Percentiles rank a stretch among this genome's conserved stretches.
Evolutionary conservation across 2,329 filamentous ascomycete genomes (phyloP).

Genomic region (Colletotrichum musae): DNA sequence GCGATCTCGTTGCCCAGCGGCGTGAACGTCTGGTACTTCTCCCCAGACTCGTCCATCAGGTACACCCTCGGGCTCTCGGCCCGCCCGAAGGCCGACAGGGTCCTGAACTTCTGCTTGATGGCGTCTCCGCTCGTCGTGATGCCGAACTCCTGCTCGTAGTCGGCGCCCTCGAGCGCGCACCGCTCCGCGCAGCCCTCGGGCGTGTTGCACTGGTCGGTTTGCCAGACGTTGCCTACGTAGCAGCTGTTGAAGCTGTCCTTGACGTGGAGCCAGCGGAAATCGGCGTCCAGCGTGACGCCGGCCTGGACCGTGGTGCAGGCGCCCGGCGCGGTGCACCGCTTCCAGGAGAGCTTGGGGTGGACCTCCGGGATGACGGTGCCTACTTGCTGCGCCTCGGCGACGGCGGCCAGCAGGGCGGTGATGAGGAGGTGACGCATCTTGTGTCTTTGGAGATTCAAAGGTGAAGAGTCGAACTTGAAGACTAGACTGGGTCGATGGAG

Average conservation of each 20-base stretch:
- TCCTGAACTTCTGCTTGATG: conserved; percentile 66
- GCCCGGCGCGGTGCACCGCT: conserved; percentile 14
- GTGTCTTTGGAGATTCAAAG: not conserved
- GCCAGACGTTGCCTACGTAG: conserved; percentile 61
- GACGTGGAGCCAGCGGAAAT: conserved; percentile 30
- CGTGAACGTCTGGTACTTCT: conserved; percentile 72
- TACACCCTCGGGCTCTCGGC: conserved; percentile 68
- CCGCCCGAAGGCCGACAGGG: conserved; percentile 57
- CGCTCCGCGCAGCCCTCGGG: conserved; percentile 58
- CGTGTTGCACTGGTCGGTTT: conserved; percentile 53
- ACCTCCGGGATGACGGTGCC: conserved; percentile 16
- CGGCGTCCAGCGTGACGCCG: conserved; percentile 30
- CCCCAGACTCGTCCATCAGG: conserved; percentile 65
- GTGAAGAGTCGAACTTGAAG: not conserved
- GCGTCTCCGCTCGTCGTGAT: conserved; percentile 61
- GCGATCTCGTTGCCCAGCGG: conserved; percentile 74
- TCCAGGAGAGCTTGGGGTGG: conserved; percentile 34
- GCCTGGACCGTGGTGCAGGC: conserved; percentile 16
- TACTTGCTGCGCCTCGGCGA: conserved; percentile 21
- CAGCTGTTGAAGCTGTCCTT: conserved; percentile 59
- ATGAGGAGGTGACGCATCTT: conserved; percentile 6
- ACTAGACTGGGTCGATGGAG: too few species aligned
- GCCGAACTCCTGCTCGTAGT: conserved; percentile 60
- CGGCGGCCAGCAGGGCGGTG: not conserved
- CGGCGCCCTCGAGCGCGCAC: conserved; percentile 63